Percentiles rank a stretch among this genome's conserved stretches.
These are phyloP conservation scores for Pythium phragmiticola DNA, from an alignment of 352 stramenopile species.

Conservation along the genomic window DNA sequence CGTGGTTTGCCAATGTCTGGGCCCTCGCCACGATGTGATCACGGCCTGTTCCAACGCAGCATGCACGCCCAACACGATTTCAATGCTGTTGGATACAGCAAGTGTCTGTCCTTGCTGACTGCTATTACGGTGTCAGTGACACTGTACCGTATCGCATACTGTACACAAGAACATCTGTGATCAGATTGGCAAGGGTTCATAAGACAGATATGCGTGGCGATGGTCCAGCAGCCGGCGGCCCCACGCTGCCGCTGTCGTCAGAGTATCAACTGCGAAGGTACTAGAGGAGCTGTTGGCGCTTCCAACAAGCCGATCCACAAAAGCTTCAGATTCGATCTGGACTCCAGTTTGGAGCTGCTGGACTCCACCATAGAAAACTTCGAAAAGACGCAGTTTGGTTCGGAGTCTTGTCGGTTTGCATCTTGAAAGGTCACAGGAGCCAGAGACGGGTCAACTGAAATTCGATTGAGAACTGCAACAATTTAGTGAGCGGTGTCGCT, in stretches of 20 bases:
- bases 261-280: constrained; percentile 7
- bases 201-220: not conserved
- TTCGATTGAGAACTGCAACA: constrained; percentile 11
- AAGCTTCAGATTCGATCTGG: constrained; percentile 10
- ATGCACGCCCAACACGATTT: too few species aligned
- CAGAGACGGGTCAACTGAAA: constrained; percentile 16
- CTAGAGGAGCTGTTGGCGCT: not conserved
- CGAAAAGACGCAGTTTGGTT: too few species aligned
- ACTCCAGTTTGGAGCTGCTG: constrained; percentile 1
- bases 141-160: constrained; percentile 6
- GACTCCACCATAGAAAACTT: not conserved
- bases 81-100: too few species aligned
- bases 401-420: constrained; percentile 22
- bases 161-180: constrained; percentile 11
- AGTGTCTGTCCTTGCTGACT: too few species aligned
- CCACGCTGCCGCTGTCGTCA: constrained; percentile 7
- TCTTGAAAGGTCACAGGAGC: constrained; percentile 26
- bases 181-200: not conserved
- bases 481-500: constrained; percentile 14
- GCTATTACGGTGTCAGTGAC: too few species aligned
- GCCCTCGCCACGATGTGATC: too few species aligned
- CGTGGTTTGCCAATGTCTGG: too few species aligned
- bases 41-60: too few species aligned
- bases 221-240: constrained; percentile 1
- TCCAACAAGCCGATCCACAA: not conserved